Evolutionary conservation across 495 filamentous ascomycete species (phyloP).

Genomic region (Hypomontagnella monticulosa): DNA sequence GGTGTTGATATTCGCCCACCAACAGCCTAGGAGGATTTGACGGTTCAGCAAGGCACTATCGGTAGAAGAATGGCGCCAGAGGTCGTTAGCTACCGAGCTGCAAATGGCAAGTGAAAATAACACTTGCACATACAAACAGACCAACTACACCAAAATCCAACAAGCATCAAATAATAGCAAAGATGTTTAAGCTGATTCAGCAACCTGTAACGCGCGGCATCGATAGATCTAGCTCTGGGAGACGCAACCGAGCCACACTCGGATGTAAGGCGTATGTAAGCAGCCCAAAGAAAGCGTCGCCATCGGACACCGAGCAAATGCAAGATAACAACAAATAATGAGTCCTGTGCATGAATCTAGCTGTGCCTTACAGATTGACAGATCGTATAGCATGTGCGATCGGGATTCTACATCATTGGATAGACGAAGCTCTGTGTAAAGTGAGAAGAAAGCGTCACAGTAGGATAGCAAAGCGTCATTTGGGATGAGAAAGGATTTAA

Average conservation of each 20-base stretch:
- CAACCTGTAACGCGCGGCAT: too few species aligned
- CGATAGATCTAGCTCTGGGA: too few species aligned
- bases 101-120: neutral
- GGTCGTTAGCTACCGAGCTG: slow-evolving; percentile 11
- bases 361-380: too few species aligned
- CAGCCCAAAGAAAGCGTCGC: too few species aligned
- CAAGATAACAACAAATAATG: too few species aligned
- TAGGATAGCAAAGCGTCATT: slow-evolving; percentile 10
- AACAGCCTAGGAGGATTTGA: slow-evolving; percentile 4
- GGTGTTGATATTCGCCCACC: slow-evolving; percentile 1
- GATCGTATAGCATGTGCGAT: neutral
- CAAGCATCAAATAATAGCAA: too few species aligned
- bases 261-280: too few species aligned
- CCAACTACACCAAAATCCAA: too few species aligned
- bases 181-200: too few species aligned
- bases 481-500: slow-evolving; percentile 16
- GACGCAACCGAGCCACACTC: too few species aligned
- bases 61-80: neutral
- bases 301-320: too few species aligned
- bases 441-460: neutral
- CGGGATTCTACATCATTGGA: neutral
- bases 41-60: slow-evolving; percentile 2
- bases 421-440: neutral
- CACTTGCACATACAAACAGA: neutral
- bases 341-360: too few species aligned